These are phyloP conservation scores for Sapria himalayana DNA, from an alignment of 345 rosid genomes.

Conservation along the genomic window DNA sequence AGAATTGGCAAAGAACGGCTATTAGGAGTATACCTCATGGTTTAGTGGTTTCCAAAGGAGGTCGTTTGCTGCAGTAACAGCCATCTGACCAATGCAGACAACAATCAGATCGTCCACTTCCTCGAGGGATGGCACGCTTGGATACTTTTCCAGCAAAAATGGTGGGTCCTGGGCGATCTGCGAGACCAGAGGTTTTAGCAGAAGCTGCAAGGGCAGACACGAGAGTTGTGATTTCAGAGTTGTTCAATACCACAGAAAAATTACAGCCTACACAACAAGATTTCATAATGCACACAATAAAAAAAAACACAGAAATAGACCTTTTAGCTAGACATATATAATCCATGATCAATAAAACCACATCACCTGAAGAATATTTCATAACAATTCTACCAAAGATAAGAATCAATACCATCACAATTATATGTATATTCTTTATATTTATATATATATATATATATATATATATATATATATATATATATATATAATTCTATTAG, in stretches of 20 bases:
- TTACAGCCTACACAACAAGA: slow-evolving; percentile 1
- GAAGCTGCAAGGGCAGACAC: slow-evolving; percentile 30
- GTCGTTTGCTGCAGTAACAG: slow-evolving; percentile 69
- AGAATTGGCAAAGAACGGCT: no score
- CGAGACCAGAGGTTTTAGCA: slow-evolving; percentile 58
- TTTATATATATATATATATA: no score
- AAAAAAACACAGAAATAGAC: slow-evolving; percentile 1
- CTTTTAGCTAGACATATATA: no score
- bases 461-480: no score
- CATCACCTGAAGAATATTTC: no score
- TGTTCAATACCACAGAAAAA: slow-evolving; percentile 2
- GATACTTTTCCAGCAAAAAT: slow-evolving; percentile 25
- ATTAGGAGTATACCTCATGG: slow-evolving; percentile 97
- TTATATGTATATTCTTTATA: no score
- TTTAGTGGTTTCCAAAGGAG: slow-evolving; percentile 82
- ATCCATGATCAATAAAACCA: no score
- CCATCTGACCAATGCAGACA: slow-evolving; percentile 81
- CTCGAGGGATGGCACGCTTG: slow-evolving; percentile 32
- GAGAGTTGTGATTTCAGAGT: background rate
- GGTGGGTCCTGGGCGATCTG: slow-evolving; percentile 63
- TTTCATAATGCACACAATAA: background rate
- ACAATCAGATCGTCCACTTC: slow-evolving; percentile 66
- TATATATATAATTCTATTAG: no score
- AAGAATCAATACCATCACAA: no score
- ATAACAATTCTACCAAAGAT: no score